Conservation (phyloP, 192 early-diverging fungal genomes). For the Phlyctochytrium bullatum region DNA sequence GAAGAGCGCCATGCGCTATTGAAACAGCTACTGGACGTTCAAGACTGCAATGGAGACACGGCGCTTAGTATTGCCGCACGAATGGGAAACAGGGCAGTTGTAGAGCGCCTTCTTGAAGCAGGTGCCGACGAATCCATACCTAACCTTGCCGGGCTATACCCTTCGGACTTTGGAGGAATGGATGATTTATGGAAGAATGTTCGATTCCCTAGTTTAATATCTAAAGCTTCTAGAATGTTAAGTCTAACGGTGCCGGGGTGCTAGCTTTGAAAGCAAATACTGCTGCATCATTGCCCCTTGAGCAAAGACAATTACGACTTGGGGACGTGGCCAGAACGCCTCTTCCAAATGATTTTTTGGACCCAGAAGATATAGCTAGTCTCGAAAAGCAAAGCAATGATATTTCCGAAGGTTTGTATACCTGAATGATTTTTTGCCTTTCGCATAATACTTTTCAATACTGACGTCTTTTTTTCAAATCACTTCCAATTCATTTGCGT, state of each 20-base stretch:
- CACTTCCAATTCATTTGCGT: too few species aligned
- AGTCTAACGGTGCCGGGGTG: not conserved
- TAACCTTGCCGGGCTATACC: conserved; percentile 75
- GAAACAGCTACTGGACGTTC: conserved; percentile 54
- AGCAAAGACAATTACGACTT: not conserved
- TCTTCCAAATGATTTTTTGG: not conserved
- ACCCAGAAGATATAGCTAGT: not conserved
- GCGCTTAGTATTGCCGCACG: conserved; percentile 86
- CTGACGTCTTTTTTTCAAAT: too few species aligned
- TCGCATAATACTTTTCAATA: not conserved
- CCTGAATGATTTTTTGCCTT: not conserved
- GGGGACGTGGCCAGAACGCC: not conserved
- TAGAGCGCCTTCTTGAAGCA: conserved; percentile 63
- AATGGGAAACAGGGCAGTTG: conserved; percentile 72
- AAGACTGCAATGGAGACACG: conserved; percentile 75
- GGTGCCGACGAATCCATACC: conserved; percentile 71
- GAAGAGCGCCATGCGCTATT: too few species aligned
- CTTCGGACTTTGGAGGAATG: conserved; percentile 61
- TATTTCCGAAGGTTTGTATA: not conserved
- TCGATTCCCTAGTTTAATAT: not conserved
- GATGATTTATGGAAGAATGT: conserved; percentile 11
- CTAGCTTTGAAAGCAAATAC: conserved; percentile 7
- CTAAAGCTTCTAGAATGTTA: not conserved
- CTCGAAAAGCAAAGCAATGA: not conserved
- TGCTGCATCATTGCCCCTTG: not conserved